Percentiles rank a stretch among this genome's conserved stretches.
phyloP scores from a whole-genome alignment of 208 protist genomes.

The Trypanosoma conorhini region DNA sequence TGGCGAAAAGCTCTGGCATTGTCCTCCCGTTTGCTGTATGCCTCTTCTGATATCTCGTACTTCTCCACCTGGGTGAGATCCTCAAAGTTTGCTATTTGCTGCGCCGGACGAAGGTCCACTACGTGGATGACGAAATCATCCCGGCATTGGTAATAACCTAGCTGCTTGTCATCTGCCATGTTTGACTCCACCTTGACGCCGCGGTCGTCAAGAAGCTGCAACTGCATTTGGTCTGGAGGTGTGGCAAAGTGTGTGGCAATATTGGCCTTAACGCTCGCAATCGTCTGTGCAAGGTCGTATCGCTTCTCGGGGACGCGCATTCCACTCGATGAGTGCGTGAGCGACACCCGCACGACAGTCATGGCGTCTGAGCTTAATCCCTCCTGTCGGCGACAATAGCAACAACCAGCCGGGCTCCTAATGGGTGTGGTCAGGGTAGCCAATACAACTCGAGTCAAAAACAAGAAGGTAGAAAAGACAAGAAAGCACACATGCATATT shows the following conservation, averaged over 20 bases:
- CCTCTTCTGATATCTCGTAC: constrained; percentile 90
- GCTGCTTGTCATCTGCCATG: constrained; percentile 74
- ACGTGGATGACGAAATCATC: constrained; percentile 89
- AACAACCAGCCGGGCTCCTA: not conserved
- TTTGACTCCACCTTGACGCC: constrained; percentile 55
- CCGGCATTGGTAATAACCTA: constrained; percentile 85
- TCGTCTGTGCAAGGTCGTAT: constrained; percentile 69
- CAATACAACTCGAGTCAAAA: not conserved
- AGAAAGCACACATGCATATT: constrained; percentile 1
- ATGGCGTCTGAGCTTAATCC: constrained; percentile 30
- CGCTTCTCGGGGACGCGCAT: constrained; percentile 88
- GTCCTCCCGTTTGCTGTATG: constrained; percentile 86
- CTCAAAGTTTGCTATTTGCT: constrained; percentile 69
- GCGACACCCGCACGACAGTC: constrained; percentile 76
- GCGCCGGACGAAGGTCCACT: constrained; percentile 80
- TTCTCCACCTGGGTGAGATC: constrained; percentile 92
- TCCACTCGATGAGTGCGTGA: constrained; percentile 83
- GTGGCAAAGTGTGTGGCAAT: constrained; percentile 84
- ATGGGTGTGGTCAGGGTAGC: not conserved
- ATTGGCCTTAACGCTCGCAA: constrained; percentile 83
- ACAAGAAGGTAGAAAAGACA: constrained; percentile 16
- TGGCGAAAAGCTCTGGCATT: constrained; percentile 82
- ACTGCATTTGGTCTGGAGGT: constrained; percentile 54
- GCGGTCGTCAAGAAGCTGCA: constrained; percentile 80
- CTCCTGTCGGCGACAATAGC: constrained; percentile 1